These are phyloP conservation scores for Jamesozyma lodderae DNA, from an alignment of 805 yeast species.

Conservation along the genomic window DNA sequence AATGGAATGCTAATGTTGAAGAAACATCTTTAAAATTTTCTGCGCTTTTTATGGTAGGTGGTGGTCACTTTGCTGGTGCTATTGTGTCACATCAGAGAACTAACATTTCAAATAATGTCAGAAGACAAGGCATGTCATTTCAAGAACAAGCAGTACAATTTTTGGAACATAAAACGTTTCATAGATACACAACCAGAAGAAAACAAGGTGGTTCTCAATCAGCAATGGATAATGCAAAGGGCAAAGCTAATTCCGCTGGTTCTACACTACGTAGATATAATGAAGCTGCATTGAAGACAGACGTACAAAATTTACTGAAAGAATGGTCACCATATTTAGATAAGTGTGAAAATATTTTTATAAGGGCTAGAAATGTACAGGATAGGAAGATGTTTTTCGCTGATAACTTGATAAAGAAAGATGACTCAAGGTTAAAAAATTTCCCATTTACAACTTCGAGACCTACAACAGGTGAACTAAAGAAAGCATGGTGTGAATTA, in stretches of 20 bases:
- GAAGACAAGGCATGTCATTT: conserved; percentile 38
- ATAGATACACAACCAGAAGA: conserved; percentile 89
- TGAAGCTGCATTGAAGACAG: conserved; percentile 72
- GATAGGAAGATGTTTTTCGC: conserved; percentile 58
- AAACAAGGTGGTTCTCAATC: conserved; percentile 97
- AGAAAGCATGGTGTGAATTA: conserved; percentile 74
- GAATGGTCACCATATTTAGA: conserved; percentile 56
- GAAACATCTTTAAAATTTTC: conserved; percentile 36
- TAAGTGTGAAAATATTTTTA: conserved; percentile 60
- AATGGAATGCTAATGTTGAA: conserved; percentile 27
- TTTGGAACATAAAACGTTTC: conserved; percentile 75
- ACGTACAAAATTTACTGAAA: conserved; percentile 58
- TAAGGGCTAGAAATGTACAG: conserved; percentile 70
- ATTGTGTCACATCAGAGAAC: conserved; percentile 65
- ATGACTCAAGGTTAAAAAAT: conserved; percentile 54
- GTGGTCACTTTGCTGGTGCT: conserved; percentile 97
- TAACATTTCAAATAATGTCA: conserved; percentile 47
- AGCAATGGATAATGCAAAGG: conserved; percentile 83
- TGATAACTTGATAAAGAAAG: conserved; percentile 40
- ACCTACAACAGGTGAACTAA: conserved; percentile 75
- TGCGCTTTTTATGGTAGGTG: conserved; percentile 88
- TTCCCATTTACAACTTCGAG: conserved; percentile 88
- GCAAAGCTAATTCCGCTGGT: conserved; percentile 96
- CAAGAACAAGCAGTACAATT: conserved; percentile 57
- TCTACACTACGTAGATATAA: conserved; percentile 81